Conservation (phyloP, 805 yeast species). For the Sugiyamaella chiloensis region DNA sequence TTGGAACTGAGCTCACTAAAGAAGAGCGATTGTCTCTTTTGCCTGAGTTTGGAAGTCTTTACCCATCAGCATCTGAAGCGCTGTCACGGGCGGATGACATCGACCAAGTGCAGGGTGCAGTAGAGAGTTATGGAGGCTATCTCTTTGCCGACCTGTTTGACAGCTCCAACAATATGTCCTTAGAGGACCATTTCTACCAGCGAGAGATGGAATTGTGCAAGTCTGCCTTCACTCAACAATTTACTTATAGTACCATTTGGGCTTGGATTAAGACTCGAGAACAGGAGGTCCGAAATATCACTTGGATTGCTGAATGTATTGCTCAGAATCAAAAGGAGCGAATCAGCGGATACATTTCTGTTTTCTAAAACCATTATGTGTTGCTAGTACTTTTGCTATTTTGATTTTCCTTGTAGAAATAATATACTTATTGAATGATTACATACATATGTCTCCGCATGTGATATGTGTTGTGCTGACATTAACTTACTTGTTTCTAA, state of each 20-base stretch:
- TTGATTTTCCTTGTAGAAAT: too few relatives aligned
- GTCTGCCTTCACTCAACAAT: conserved; percentile 94
- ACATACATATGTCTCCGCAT: too few relatives aligned
- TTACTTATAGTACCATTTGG: conserved; percentile 86
- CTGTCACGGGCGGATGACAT: conserved; percentile 78
- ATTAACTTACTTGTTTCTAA: conserved; percentile 13
- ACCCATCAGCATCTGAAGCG: conserved; percentile 70
- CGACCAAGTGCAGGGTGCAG: conserved; percentile 63
- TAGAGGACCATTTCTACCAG: conserved; percentile 93
- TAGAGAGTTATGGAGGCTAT: conserved; percentile 29
- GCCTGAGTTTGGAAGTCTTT: conserved; percentile 80
- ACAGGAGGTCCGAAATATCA: conserved; percentile 93
- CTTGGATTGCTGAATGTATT: conserved; percentile 99
- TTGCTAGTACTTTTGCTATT: too few relatives aligned
- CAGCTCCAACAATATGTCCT: conserved; percentile 47
- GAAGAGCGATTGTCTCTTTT: conserved; percentile 69
- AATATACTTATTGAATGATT: too few relatives aligned
- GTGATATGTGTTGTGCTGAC: too few relatives aligned
- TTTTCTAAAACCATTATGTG: conserved; percentile 51
- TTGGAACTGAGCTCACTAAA: conserved; percentile 73
- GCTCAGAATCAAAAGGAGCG: conserved; percentile 97
- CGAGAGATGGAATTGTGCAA: conserved; percentile 89
- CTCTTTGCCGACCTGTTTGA: conserved; percentile 43
- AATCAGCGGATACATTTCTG: conserved; percentile 85
- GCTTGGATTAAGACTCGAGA: conserved; percentile 96